Conservation (phyloP, 202 grass and related monocot genomes). For the Schoenoplectus tabernaemontani region DNA sequence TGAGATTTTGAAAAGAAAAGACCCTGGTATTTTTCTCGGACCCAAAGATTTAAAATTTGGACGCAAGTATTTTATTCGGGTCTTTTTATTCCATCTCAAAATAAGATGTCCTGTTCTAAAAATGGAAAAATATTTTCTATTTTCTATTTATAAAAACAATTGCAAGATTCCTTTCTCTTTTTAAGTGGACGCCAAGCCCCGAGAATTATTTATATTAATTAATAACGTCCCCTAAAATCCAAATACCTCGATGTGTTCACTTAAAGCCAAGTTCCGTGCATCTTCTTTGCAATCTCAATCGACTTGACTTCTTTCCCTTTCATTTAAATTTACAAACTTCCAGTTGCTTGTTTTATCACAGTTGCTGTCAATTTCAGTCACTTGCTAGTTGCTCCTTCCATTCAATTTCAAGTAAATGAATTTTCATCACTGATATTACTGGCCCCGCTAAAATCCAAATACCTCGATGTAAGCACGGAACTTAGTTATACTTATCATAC, state of each 20-base stretch:
- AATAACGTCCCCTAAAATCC: neutral
- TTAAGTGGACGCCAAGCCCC: neutral
- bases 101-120: too few species aligned
- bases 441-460: neutral
- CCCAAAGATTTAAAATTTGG: too few species aligned
- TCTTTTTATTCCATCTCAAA: too few species aligned
- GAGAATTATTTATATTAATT: neutral
- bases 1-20: too few species aligned
- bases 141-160: too few species aligned
- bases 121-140: too few species aligned
- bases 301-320: neutral
- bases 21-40: too few species aligned
- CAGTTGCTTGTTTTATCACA: neutral
- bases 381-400: too few species aligned
- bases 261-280: neutral
- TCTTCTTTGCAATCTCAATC: constrained; percentile 11
- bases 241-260: neutral
- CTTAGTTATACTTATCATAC: too few species aligned
- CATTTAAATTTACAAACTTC: neutral
- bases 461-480: neutral
- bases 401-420: neutral
- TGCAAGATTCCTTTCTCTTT: neutral
- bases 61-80: too few species aligned
- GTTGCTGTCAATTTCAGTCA: neutral
- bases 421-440: too few species aligned